phyloP scores from a whole-genome alignment of 805 yeast species.

The Kuraishia piskuri region DNA sequence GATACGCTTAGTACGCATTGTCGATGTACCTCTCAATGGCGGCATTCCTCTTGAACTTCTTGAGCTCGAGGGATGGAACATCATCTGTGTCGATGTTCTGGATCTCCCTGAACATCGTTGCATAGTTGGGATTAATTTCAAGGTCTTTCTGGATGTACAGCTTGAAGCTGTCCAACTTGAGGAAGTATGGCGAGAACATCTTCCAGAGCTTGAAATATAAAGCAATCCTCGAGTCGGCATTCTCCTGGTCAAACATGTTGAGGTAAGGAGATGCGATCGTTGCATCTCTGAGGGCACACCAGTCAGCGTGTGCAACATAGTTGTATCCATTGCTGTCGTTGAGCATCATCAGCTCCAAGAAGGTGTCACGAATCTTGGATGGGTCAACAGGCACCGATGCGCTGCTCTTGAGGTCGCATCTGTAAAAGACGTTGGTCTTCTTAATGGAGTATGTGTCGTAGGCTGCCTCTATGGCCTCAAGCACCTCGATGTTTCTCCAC shows the following conservation, averaged over 20 bases:
- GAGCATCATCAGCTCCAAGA: conserved; percentile 25
- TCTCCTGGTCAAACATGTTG: conserved; percentile 17
- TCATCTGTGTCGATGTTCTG: conserved; percentile 1
- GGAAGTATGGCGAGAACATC: conserved; percentile 37
- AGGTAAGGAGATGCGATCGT: conserved; percentile 40
- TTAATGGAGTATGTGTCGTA: conserved; percentile 49
- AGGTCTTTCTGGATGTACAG: conserved; percentile 1
- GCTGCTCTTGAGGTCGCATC: conserved; percentile 64
- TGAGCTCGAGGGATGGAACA: not conserved
- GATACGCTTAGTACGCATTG: not conserved
- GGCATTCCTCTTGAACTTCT: conserved; percentile 1
- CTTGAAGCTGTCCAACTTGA: conserved; percentile 37
- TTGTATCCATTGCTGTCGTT: conserved; percentile 44
- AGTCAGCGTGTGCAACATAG: conserved; percentile 74
- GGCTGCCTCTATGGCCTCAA: conserved; percentile 53
- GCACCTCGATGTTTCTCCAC: conserved; percentile 62
- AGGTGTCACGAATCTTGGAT: conserved; percentile 38
- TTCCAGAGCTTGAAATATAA: conserved; percentile 49
- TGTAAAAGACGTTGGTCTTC: conserved; percentile 60
- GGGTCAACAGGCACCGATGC: conserved; percentile 53
- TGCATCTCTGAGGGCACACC: conserved; percentile 78
- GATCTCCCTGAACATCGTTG: not conserved
- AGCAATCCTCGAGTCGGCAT: conserved; percentile 33
- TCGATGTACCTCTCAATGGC: conserved; percentile 1
- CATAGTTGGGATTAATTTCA: conserved; percentile 1